These are phyloP conservation scores for Russula abietina DNA, from an alignment of 768 basidiomycete species.

Conservation along the genomic window DNA sequence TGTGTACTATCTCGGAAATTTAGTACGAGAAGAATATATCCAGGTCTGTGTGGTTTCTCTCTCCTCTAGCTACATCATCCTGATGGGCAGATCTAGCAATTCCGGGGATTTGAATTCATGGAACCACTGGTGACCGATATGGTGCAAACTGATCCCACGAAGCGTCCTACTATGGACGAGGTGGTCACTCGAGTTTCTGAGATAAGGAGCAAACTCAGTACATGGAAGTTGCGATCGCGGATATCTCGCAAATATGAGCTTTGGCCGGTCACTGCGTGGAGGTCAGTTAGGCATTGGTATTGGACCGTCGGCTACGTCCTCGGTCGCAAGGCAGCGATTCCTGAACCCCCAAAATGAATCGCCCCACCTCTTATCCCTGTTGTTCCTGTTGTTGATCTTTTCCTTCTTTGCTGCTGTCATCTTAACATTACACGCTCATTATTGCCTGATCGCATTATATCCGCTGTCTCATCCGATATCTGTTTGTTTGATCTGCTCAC, in stretches of 20 bases:
- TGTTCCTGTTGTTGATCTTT: too few species aligned
- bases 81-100: neutral
- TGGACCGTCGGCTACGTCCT: neutral
- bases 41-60: neutral
- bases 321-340: neutral
- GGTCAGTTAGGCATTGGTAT: too few species aligned
- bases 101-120: slow-evolving; percentile 1
- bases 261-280: too few species aligned
- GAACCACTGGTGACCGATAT: slow-evolving; percentile 29
- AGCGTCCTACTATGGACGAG: too few species aligned
- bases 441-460: neutral
- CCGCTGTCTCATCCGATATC: neutral
- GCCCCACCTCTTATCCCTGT: too few species aligned
- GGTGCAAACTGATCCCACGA: too few species aligned
- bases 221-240: too few species aligned
- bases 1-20: slow-evolving; percentile 28
- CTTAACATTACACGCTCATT: neutral
- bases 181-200: too few species aligned
- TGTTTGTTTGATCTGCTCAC: neutral
- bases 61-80: too few species aligned
- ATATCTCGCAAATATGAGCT: too few species aligned
- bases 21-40: slow-evolving; percentile 19
- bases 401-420: neutral
- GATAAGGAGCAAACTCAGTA: too few species aligned
- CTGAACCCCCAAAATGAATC: neutral